A percentile compares a stretch with the other conserved stretches of the same genome.
These are phyloP conservation scores for Coemansia sp. DNA, from an alignment of 192 early-diverging fungal species.

Conservation along the genomic window DNA sequence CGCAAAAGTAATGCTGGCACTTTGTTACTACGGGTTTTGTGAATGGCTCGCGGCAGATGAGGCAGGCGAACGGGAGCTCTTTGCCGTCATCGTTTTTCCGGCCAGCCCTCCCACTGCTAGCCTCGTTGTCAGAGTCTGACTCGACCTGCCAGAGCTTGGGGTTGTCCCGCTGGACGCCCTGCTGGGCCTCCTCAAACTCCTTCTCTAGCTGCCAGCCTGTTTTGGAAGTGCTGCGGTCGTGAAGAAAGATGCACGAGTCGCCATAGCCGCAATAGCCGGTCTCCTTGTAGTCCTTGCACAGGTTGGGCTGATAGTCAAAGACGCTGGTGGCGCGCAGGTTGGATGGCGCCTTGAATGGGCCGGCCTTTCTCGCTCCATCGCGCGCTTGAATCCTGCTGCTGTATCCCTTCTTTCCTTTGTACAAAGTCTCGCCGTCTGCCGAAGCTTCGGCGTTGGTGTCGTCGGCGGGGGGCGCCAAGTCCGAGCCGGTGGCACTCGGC, in stretches of 20 bases:
- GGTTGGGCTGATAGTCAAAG: constrained; percentile 95
- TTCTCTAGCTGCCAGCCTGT: constrained; percentile 95
- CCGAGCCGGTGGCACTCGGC: constrained; percentile 15
- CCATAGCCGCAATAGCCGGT: constrained; percentile 97
- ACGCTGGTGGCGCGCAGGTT: constrained; percentile 47
- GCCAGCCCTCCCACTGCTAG: constrained; percentile 15
- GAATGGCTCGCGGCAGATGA: constrained; percentile 90
- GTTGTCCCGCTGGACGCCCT: constrained; percentile 57
- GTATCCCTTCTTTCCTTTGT: constrained; percentile 69
- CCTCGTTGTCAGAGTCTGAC: constrained; percentile 24
- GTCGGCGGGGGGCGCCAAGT: not conserved
- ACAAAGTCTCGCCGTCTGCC: constrained; percentile 51
- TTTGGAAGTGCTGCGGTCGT: constrained; percentile 97
- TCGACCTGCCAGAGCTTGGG: constrained; percentile 54
- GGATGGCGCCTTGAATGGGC: constrained; percentile 40
- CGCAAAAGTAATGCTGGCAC: constrained; percentile 95
- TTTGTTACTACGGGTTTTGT: constrained; percentile 88
- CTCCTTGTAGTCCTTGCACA: constrained; percentile 99
- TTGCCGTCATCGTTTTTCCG: constrained; percentile 62
- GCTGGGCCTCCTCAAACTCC: constrained; percentile 92
- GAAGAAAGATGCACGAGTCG: constrained; percentile 96
- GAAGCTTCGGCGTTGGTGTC: not conserved
- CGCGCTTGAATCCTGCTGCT: constrained; percentile 62
- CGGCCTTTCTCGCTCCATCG: constrained; percentile 54
- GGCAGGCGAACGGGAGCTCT: constrained; percentile 91